These are phyloP conservation scores for Anacardium occidentale DNA, from an alignment of 345 rosid species.

Conservation along the genomic window DNA sequence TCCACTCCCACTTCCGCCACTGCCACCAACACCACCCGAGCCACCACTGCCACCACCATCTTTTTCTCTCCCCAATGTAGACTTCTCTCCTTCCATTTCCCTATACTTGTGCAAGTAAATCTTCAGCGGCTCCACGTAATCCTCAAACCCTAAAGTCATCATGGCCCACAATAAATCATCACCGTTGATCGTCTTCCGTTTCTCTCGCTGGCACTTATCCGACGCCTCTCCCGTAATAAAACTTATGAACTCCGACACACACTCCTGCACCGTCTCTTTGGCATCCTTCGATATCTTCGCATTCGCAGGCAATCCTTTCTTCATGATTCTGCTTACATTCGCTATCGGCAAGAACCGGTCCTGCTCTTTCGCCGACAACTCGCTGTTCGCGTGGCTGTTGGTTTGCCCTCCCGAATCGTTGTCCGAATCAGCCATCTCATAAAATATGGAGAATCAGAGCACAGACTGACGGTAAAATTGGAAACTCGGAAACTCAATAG, in stretches of 20 bases:
- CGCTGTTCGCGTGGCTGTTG: conserved; percentile 30
- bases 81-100: conserved; percentile 68
- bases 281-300: conserved; percentile 80
- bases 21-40: conserved; percentile 13
- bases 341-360: conserved; percentile 69
- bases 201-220: conserved; percentile 72
- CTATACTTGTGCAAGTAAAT: conserved; percentile 65
- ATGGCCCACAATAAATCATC: conserved; percentile 80
- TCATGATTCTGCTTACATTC: conserved; percentile 77
- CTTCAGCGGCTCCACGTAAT: conserved; percentile 69
- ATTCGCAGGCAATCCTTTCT: conserved; percentile 67
- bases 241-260: conserved; percentile 76
- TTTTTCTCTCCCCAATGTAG: conserved; percentile 40
- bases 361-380: conserved; percentile 53
- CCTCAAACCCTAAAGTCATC: conserved; percentile 75
- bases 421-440: conserved; percentile 66
- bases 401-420: conserved; percentile 61
- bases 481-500: background rate
- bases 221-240: conserved; percentile 76
- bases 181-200: conserved; percentile 74
- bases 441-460: background rate
- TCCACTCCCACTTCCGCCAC: conserved; percentile 20
- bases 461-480: conserved; percentile 6
- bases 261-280: conserved; percentile 75
- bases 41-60: conserved; percentile 37